phyloP scores from a whole-genome alignment of 352 stramenopile genomes.

The Phytophthora fragariae region DNA sequence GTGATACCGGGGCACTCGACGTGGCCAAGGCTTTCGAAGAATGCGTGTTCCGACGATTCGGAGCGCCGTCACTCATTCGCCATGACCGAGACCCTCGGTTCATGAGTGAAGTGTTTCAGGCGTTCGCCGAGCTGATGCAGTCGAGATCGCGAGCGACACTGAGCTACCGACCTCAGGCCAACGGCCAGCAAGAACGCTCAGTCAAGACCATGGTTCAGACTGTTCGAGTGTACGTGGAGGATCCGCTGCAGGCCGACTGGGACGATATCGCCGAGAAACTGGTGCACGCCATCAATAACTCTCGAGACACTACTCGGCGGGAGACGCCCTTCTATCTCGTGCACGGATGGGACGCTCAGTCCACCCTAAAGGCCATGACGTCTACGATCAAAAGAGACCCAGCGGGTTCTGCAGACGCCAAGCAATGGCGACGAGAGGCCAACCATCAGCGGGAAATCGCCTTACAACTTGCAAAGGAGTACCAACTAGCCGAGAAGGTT shows the following conservation, averaged over 20 bases:
- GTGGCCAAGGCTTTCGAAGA: conserved; percentile 3
- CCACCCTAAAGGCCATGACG: conserved; percentile 4
- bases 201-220: background rate
- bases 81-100: background rate
- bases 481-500: conserved; percentile 5
- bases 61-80: background rate
- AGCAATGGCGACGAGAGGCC: background rate
- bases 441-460: conserved; percentile 11
- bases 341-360: background rate
- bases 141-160: too few species aligned
- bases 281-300: too few species aligned
- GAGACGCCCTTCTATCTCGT: conserved; percentile 1
- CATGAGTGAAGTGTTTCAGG: too few species aligned
- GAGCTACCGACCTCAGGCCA: too few species aligned
- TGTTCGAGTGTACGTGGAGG: background rate
- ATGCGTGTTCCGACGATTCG: background rate
- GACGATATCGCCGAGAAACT: background rate
- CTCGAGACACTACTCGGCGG: too few species aligned
- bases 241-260: background rate
- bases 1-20: background rate
- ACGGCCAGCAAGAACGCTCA: too few species aligned
- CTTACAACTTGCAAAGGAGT: background rate
- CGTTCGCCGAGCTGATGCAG: too few species aligned
- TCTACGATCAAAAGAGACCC: too few species aligned
- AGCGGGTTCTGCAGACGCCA: background rate